A percentile compares a stretch with the other conserved stretches of the same genome.
Evolutionary conservation across 495 filamentous ascomycete species (phyloP).

Genomic region (Aspergillus nanangensis): DNA sequence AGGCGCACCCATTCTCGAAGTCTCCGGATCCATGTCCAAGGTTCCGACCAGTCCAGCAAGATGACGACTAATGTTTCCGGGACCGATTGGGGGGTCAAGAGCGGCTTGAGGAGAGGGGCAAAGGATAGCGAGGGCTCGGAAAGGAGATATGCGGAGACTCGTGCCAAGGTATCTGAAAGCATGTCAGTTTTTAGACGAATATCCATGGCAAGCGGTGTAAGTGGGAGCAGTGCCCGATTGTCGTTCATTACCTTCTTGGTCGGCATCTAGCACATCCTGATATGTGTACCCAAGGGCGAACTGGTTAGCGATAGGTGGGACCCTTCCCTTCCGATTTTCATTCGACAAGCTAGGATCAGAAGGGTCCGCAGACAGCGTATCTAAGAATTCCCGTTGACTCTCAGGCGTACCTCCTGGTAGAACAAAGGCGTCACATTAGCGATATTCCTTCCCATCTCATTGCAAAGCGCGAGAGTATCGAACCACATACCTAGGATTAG

Average conservation of each 20-base stretch:
- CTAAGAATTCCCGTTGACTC: constrained; percentile 85
- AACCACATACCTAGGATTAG: constrained; percentile 65
- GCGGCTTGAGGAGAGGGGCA: constrained; percentile 75
- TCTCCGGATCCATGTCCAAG: constrained; percentile 88
- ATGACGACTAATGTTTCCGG: constrained; percentile 85
- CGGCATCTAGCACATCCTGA: constrained; percentile 88
- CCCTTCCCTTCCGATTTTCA: constrained; percentile 57
- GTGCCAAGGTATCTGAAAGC: constrained; percentile 74
- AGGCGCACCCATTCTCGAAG: constrained; percentile 84
- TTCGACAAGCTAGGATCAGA: constrained; percentile 46
- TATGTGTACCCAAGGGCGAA: constrained; percentile 95
- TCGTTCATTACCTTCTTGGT: constrained; percentile 78
- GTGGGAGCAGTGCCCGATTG: no score
- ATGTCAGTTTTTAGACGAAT: no score
- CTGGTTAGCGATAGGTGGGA: constrained; percentile 82
- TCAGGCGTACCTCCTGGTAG: constrained; percentile 76
- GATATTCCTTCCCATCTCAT: not conserved
- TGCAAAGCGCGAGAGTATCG: no score
- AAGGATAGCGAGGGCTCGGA: constrained; percentile 78
- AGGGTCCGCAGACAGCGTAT: constrained; percentile 65
- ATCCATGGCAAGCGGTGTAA: no score
- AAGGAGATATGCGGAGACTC: constrained; percentile 86
- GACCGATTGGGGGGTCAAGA: constrained; percentile 80
- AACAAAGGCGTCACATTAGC: constrained; percentile 16
- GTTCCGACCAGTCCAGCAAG: constrained; percentile 86